A percentile compares a stretch with the other conserved stretches of the same genome.
These are phyloP conservation scores for Colletotrichum sp. DNA, from an alignment of 2,329 filamentous ascomycete genomes.

Conservation along the genomic window DNA sequence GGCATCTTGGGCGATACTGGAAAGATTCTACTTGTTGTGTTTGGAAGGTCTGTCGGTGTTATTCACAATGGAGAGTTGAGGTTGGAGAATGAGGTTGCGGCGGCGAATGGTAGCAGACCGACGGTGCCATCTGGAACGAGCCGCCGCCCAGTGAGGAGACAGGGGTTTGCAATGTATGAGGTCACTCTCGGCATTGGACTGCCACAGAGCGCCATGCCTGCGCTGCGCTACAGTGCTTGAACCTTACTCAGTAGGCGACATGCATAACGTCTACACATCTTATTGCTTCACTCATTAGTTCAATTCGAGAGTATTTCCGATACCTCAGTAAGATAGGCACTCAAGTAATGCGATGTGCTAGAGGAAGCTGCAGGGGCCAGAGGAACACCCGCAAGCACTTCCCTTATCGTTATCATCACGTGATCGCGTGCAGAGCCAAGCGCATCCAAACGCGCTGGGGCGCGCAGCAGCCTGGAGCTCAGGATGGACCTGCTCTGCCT, in stretches of 20 bases:
- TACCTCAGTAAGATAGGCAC: background rate
- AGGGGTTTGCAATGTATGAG: constrained; percentile 20
- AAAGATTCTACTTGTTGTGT: background rate
- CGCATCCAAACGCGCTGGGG: background rate
- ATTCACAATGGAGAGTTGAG: background rate
- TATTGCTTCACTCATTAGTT: background rate
- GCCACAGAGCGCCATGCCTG: background rate
- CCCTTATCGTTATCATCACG: constrained; percentile 12
- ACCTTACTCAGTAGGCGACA: background rate
- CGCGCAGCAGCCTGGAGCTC: constrained; percentile 20
- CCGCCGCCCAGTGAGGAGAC: constrained; percentile 1
- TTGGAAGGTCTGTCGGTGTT: background rate
- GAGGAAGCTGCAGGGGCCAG: background rate
- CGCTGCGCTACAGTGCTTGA: background rate
- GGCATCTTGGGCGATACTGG: constrained; percentile 43
- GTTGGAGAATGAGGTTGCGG: background rate
- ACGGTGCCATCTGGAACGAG: constrained; percentile 1
- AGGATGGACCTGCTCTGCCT: constrained; percentile 18
- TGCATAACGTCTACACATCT: background rate
- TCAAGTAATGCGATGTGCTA: background rate
- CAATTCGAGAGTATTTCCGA: background rate
- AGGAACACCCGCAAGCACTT: background rate
- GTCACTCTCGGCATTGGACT: constrained; percentile 9
- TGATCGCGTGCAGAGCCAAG: constrained; percentile 18
- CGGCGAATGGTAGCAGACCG: background rate